These are phyloP conservation scores for Tolypocladium paradoxum DNA, from an alignment of 2,329 filamentous ascomycete species.

Conservation along the genomic window DNA sequence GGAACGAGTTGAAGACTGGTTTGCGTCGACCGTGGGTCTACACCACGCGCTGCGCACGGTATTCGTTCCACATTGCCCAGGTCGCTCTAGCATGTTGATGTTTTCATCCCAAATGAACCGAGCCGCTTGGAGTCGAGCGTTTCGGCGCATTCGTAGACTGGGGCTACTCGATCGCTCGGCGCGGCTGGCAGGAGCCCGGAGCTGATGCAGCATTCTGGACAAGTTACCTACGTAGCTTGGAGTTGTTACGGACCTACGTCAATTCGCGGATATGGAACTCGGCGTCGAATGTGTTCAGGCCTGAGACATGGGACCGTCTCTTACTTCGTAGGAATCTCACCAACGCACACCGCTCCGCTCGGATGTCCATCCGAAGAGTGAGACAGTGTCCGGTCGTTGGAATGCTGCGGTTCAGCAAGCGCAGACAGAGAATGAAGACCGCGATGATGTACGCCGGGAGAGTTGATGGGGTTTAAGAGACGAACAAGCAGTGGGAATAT, in stretches of 20 bases:
- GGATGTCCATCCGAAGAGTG: not conserved
- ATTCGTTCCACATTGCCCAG: not conserved
- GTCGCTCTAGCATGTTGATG: not conserved
- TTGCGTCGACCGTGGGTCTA: not conserved
- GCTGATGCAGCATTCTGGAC: not conserved
- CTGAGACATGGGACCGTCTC: not conserved
- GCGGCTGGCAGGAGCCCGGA: not conserved
- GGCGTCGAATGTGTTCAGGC: not conserved
- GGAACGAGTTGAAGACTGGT: not conserved
- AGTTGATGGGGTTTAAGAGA: not conserved
- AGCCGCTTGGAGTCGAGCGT: not conserved
- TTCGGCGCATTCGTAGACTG: not conserved
- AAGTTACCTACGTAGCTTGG: not conserved
- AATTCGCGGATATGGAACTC: not conserved
- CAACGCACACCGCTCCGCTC: not conserved
- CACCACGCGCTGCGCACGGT: not conserved
- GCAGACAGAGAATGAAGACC: not conserved
- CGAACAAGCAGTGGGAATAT: not conserved
- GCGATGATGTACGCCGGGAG: not conserved
- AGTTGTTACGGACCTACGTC: not conserved
- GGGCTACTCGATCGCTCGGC: not conserved
- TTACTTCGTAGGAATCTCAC: not conserved
- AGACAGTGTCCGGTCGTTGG: not conserved
- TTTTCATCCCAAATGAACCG: not conserved
- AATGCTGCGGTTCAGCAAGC: not conserved